Percentiles rank a stretch among this genome's conserved stretches.
Conservation (phyloP, 1,284 basidiomycete species). For the Chalciporus sp. region DNA sequence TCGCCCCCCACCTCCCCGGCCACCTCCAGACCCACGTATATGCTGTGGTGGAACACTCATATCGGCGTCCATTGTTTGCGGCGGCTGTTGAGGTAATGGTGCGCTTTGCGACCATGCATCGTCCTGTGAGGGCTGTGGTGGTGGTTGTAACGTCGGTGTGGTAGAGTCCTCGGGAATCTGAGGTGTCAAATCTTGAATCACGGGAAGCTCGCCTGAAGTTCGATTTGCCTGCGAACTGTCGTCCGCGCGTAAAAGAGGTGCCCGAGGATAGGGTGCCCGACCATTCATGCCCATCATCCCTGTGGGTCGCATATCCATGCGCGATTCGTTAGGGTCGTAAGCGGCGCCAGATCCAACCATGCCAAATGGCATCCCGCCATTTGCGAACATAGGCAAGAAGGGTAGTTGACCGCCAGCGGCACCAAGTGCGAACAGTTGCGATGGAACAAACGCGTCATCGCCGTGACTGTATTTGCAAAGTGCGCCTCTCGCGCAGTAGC, state of each 20-base stretch:
- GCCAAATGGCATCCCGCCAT: slow-evolving; percentile 44
- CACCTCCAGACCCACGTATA: slow-evolving; percentile 39
- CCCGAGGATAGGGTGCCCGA: slow-evolving; percentile 49
- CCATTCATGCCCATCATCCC: slow-evolving; percentile 34
- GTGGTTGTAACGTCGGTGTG: slow-evolving; percentile 6
- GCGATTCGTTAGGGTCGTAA: slow-evolving; percentile 77
- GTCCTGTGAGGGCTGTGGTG: slow-evolving; percentile 15
- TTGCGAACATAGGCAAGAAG: slow-evolving; percentile 67
- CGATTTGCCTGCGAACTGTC: slow-evolving; percentile 42
- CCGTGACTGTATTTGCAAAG: slow-evolving; percentile 92
- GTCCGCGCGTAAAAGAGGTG: slow-evolving; percentile 56
- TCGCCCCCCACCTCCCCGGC: slow-evolving; percentile 43
- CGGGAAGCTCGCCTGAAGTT: slow-evolving; percentile 68
- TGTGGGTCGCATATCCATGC: slow-evolving; percentile 69
- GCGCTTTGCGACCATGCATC: slow-evolving; percentile 15
- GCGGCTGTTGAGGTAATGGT: slow-evolving; percentile 15
- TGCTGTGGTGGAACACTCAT: slow-evolving; percentile 20
- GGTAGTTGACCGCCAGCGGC: slow-evolving; percentile 44
- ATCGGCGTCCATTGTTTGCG: slow-evolving; percentile 45
- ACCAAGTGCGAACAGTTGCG: slow-evolving; percentile 63
- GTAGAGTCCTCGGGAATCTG: slow-evolving; percentile 36
- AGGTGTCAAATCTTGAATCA: slow-evolving; percentile 79
- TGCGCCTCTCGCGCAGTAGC: slow-evolving; percentile 90
- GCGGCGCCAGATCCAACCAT: slow-evolving; percentile 49
- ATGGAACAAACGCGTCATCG: slow-evolving; percentile 75